These are phyloP conservation scores for Phytophthora sojae DNA, from an alignment of 352 stramenopile genomes.

Conservation along the genomic window DNA sequence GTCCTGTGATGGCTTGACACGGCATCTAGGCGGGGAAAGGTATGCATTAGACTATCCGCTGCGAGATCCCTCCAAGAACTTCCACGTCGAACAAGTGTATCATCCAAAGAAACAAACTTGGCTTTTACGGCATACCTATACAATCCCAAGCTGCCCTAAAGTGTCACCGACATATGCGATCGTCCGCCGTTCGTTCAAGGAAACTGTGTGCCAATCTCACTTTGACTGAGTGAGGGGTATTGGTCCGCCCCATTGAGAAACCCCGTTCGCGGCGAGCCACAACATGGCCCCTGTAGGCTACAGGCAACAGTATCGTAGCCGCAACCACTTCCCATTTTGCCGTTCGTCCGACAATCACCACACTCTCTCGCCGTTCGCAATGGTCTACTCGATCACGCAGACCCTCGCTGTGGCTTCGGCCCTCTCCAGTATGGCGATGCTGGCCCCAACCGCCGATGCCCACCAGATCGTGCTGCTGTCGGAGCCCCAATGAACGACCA, in stretches of 20 bases:
- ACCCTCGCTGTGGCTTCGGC: constrained; percentile 29
- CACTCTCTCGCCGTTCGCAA: not conserved
- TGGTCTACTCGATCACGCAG: constrained; percentile 23
- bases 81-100: too few species aligned
- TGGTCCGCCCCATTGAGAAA: too few species aligned
- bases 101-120: not conserved
- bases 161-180: not conserved
- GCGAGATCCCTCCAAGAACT: too few species aligned
- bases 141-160: not conserved
- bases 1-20: too few species aligned
- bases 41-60: too few species aligned
- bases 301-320: not conserved
- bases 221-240: too few species aligned
- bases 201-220: constrained; percentile 18
- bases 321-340: constrained; percentile 28
- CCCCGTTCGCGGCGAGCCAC: too few species aligned
- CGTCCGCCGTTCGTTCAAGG: not conserved
- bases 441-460: constrained; percentile 24
- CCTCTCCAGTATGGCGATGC: constrained; percentile 35
- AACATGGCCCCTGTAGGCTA: not conserved
- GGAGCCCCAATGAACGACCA: constrained; percentile 34
- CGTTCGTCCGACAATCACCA: constrained; percentile 11
- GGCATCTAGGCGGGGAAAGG: too few species aligned
- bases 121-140: not conserved
- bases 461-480: constrained; percentile 43